Base-by-base conservation (phyloP, 176 grass and related monocot genomes). In the Musa schizocarpa region DNA sequence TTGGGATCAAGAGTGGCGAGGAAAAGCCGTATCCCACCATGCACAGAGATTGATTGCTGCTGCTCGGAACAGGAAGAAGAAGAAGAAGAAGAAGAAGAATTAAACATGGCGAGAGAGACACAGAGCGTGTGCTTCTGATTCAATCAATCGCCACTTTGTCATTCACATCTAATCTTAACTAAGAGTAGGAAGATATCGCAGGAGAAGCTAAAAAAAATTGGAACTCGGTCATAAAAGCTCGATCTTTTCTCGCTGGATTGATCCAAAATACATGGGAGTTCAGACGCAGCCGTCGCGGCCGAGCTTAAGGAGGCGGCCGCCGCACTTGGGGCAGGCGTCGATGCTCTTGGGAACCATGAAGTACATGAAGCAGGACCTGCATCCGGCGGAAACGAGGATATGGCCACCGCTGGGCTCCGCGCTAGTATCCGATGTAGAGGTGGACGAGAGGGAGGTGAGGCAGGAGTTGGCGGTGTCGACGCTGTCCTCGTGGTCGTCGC, bases 381-480 rank as follows among this genome's bases (percentile, higher is more conserved):
- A 70, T 48, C 68, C 34, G 22, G 55, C 75, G 11, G 68, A 48
- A 11, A 62, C 77, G 1, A 65, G 57, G 43, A 58, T 57, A 12
- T 67, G 23, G 69, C 53, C 59, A 49, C 67, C 76, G 65, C 80
- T 79, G 26, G 68, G 71, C 8, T 84, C 83, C 50, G 84, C 81
- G 9, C 90, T 81, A 11, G 85, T 79, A 78, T 82, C 82, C 0
- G 83, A 79, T 1, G 90, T 88, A 0, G 90, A 93, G 77, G 89
- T 88, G 24, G 93, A 85, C 9, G 92, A 96, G 11, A 82, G 63
- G 73, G 72, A 72, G 68, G 68, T 10, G 87, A 87, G 81, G 88
- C 91, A 0, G 5, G 65, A 79, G 66, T 22, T 53, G 24, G 52
- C 26, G 53, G 52, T 56, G 65, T 55, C 23, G 53, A 11, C 23